Base-by-base conservation (phyloP, 352 stramenopile genomes). In the Phytophthora pinifolia region DNA sequence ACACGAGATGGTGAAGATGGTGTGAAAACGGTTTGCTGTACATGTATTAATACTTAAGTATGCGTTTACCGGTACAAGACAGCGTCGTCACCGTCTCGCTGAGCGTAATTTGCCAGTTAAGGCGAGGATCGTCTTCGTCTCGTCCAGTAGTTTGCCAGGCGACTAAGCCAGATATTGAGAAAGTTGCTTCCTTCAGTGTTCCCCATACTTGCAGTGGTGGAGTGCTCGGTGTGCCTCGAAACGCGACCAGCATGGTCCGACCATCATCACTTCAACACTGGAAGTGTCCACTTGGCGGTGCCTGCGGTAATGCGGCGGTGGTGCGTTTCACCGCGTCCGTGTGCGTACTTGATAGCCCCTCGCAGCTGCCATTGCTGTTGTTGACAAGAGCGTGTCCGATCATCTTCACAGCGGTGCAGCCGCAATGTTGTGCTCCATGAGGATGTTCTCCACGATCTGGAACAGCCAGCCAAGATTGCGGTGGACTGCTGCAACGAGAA, bases 91-190 rank as follows among this genome's bases (percentile, higher is more conserved):
- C 43, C 2, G 68, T 63, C 37, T 91, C 75, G 3, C 66, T 65
- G 3, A 91, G 68, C 59, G 94, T 84, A 36, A 96, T n/a, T n/a
- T n/a, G n/a, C n/a, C n/a, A 98, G 94, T 27, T 27, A 27, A 27
- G 22, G 3, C 22, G 45, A 98, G 38, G 43, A 73, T 60, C 59
- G 59, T 14, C 60, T 62, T 9, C 49, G 54, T 20, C 53, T 67
- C 34, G 41, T 59, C 42, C 63, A 68, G 47, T 65, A 67, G 5
- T 2, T 49, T 3, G 57, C 39, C 46, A 67, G 35, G 13, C 31
- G 17, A n/a, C 64, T 50, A 14, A 71, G 56, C 42, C 34, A 61
- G 34, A 31, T 62, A 69, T 25, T 31, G 17, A 15, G 61, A 54
- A 13, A 69, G 20, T 15, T 32, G 2, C 31, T 15, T 15, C 22